Evolutionary conservation across 441 rosid species (phyloP).

Genomic region (Populus hybrid): DNA sequence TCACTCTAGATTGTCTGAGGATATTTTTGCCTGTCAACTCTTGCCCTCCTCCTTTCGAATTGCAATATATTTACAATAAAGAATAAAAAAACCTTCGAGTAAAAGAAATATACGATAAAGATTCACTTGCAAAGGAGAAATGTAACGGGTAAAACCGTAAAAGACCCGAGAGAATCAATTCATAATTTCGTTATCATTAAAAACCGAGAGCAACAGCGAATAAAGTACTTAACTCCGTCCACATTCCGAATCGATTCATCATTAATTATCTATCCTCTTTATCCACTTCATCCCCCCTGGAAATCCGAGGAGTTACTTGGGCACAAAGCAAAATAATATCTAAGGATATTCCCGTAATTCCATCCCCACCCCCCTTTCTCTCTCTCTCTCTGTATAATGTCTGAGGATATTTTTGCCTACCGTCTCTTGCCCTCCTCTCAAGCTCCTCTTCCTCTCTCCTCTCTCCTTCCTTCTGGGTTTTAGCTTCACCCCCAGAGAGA

Average conservation of each 20-base stretch:
- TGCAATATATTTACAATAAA: no score
- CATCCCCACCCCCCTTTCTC: not conserved
- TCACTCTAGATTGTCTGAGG: no score
- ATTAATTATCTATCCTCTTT: not conserved
- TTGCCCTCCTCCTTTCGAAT: no score
- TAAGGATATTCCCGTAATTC: slow-evolving; percentile 26
- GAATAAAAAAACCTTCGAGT: no score
- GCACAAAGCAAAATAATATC: not conserved
- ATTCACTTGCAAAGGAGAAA: no score
- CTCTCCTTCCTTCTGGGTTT: not conserved
- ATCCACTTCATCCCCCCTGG: slow-evolving; percentile 14
- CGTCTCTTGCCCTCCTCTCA: no score
- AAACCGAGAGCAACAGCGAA: not conserved
- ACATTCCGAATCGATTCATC: not conserved
- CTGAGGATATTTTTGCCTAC: not conserved
- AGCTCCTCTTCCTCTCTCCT: not conserved
- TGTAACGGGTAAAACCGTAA: no score
- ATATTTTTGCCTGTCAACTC: no score
- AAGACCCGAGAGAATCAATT: no score
- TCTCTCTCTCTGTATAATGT: not conserved
- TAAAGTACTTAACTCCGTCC: no score
- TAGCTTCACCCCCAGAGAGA: not conserved
- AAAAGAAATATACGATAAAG: no score
- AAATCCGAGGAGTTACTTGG: slow-evolving; percentile 8
- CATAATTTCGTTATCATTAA: no score